Conservation (phyloP, 2,329 filamentous ascomycete species). For the Verticillium nonalfalfae region DNA sequence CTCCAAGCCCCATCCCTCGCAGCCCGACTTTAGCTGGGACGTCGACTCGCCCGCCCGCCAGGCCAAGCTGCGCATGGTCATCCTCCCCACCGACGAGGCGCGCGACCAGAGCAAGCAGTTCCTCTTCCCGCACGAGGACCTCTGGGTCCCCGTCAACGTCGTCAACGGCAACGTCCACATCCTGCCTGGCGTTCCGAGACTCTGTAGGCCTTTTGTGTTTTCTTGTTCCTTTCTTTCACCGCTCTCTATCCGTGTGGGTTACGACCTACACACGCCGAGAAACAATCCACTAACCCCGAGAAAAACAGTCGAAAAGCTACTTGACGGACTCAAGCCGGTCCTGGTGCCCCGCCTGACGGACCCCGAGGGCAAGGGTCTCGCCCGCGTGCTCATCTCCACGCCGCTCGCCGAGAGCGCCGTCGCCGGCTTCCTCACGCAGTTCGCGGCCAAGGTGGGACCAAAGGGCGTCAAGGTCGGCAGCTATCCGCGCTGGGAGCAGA, state of each 20-base stretch:
- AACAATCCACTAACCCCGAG: background rate
- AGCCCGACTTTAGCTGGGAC: constrained; percentile 79
- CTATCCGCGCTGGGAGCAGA: constrained; percentile 89
- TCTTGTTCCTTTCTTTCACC: background rate
- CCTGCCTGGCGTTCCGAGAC: constrained; percentile 77
- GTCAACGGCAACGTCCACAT: constrained; percentile 94
- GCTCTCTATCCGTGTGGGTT: too few species aligned
- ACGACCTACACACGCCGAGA: background rate
- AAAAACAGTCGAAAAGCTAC: constrained; percentile 59
- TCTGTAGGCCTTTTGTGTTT: constrained; percentile 47
- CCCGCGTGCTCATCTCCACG: constrained; percentile 77
- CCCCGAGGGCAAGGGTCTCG: constrained; percentile 74
- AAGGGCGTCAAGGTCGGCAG: constrained; percentile 89
- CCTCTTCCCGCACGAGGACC: constrained; percentile 69
- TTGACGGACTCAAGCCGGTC: constrained; percentile 68
- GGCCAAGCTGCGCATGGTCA: constrained; percentile 86
- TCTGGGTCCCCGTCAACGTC: constrained; percentile 86
- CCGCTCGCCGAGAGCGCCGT: constrained; percentile 81
- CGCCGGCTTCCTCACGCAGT: constrained; percentile 72
- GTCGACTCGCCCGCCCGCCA: constrained; percentile 68
- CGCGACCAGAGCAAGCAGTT: constrained; percentile 64
- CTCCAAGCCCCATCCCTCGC: constrained; percentile 64
- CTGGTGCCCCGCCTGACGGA: constrained; percentile 68
- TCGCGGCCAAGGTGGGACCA: constrained; percentile 66
- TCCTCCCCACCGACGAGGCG: constrained; percentile 69